A percentile compares a stretch with the other conserved stretches of the same genome.
These are phyloP conservation scores for Anethum foeniculum DNA, from an alignment of 140 eudicot genomes.

Conservation along the genomic window DNA sequence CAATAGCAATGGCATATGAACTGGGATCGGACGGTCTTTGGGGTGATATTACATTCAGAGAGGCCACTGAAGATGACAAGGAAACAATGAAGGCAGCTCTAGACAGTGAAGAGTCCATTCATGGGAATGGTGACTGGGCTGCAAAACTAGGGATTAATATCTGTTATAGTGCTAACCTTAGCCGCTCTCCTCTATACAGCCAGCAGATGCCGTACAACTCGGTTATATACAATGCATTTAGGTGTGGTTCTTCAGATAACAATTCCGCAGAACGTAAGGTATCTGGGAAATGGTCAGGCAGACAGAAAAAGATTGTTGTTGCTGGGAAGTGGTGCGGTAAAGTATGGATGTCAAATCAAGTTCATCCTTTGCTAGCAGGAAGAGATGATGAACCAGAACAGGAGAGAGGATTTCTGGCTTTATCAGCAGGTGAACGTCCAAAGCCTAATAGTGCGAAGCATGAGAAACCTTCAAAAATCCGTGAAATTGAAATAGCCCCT, in stretches of 20 bases:
- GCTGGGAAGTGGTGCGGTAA: conserved; percentile 99
- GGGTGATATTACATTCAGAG: conserved; percentile 54
- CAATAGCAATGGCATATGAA: conserved; percentile 69
- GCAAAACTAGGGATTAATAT: conserved; percentile 83
- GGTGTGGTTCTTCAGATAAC: conserved; percentile 41
- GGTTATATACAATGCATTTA: conserved; percentile 67
- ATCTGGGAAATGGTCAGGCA: conserved; percentile 35
- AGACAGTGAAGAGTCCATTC: conserved; percentile 65
- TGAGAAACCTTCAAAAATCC: conserved; percentile 26
- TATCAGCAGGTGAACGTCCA: conserved; percentile 19
- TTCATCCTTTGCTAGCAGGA: conserved; percentile 59
- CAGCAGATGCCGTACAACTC: conserved; percentile 86
- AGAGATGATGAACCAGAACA: conserved; percentile 42
- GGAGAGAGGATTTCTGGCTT: conserved; percentile 18
- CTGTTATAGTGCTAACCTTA: conserved; percentile 82
- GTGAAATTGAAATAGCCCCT: conserved; percentile 11
- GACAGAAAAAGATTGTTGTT: conserved; percentile 58
- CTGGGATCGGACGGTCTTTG: conserved; percentile 38
- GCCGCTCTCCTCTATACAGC: conserved; percentile 88
- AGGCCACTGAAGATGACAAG: conserved; percentile 47
- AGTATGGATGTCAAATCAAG: conserved; percentile 97
- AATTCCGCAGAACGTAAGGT: conserved; percentile 24
- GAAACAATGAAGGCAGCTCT: conserved; percentile 62
- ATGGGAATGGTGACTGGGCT: conserved; percentile 88
- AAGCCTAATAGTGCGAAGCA: conserved; percentile 18